Evolutionary conservation across 495 filamentous ascomycete genomes (phyloP), one percentile per base, ranked within the genome.

Genomic region (Aspergillus egyptiacus): DNA sequence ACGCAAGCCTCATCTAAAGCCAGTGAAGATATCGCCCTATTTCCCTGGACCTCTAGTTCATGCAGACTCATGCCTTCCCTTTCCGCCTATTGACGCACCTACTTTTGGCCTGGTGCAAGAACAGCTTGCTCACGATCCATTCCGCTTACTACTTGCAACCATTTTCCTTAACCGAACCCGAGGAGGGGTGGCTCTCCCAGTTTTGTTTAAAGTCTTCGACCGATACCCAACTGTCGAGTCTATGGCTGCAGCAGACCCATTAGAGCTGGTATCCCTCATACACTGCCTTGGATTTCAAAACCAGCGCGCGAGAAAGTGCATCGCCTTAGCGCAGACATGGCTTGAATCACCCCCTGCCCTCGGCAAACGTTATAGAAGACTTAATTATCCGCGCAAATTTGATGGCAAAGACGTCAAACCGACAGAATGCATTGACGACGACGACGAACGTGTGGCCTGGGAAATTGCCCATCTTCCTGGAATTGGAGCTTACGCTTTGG

Each of bases 401-500:
- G 81, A 82, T 51, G 82, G 79, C 6, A 65, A 60, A n/a, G 73
- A 81, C 45, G 67, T 87, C 20, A 71, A 66, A 20, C 55, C 53
- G 0, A 69, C 62, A 6, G 81, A 85, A 57, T 70, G 67, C n/a
- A 56, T 67, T 44, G 62, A 66, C 35, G 63, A 73, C 33, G 64
- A 68, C 33, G 61, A 77, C 50, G 50, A 48, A 8, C 67, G 74
- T 13, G 62, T 70, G 2, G 85, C 79, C 5, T 95, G 89, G 85
- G 91, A 97, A 56, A 82, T 96, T 48, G 91, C 83, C 0, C 86
- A 95, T 61, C 59, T 96, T 28, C 87, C 90, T 0, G 84, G 86
- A n/a, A 67, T 81, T 6, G 91, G 93, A 2, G 76, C 82, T 1
- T 97, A 97, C 64, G 87, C 90, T 0, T 66, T 95, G 30, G 91